phyloP scores from a whole-genome alignment of 306 rosid species.

The Begonia loranthoides region DNA sequence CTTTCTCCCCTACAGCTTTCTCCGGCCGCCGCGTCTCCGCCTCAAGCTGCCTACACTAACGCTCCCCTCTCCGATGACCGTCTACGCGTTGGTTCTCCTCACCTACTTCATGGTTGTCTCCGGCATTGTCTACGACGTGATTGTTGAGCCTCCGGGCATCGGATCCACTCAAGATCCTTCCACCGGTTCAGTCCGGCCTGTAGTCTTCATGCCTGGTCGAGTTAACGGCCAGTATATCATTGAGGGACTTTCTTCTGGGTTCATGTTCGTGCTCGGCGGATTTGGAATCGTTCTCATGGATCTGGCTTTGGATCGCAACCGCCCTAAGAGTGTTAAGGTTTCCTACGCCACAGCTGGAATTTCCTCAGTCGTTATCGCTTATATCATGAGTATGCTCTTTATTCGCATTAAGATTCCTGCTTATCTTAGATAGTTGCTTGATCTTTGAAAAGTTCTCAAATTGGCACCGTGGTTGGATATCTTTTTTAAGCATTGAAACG shows the following conservation, averaged over 20 bases:
- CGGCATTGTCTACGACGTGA: constrained; percentile 85
- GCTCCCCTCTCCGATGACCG: constrained; percentile 46
- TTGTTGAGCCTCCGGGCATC: constrained; percentile 93
- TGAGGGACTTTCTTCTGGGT: constrained; percentile 80
- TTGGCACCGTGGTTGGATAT: too few species aligned
- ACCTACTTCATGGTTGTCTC: constrained; percentile 97
- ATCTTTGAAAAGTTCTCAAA: too few species aligned
- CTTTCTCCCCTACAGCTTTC: constrained; percentile 51
- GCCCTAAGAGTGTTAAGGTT: constrained; percentile 57
- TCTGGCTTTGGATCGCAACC: constrained; percentile 72
- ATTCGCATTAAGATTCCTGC: constrained; percentile 92
- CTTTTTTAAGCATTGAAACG: too few species aligned
- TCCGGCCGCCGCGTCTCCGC: constrained; percentile 39
- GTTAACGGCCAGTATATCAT: constrained; percentile 94
- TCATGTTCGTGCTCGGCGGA: constrained; percentile 91
- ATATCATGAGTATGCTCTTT: constrained; percentile 87
- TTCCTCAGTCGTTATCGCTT: constrained; percentile 44
- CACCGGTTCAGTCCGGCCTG: constrained; percentile 82
- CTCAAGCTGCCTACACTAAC: constrained; percentile 21
- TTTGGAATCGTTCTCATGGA: constrained; percentile 63
- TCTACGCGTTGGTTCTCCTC: constrained; percentile 63
- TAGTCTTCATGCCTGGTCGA: constrained; percentile 73
- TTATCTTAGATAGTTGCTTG: constrained; percentile 36
- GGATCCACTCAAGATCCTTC: constrained; percentile 72
- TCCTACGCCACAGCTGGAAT: constrained; percentile 76